Base-by-base conservation (phyloP, 345 rosid species). In the Dovyalis caffra region DNA sequence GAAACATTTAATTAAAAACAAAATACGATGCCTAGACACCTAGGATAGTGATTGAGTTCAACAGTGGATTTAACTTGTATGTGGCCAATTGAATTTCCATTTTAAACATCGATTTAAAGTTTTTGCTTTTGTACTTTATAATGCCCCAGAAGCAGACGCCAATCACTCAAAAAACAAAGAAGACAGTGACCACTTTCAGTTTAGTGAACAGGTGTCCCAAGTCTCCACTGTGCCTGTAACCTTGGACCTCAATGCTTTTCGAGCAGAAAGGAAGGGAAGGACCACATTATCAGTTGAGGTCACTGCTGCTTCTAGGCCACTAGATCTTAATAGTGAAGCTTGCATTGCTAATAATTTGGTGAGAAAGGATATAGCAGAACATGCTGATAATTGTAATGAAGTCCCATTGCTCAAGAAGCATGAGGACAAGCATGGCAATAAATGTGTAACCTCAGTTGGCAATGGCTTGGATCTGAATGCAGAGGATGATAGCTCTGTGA, bases 401-500 rank as follows among this genome's bases (percentile, higher is more conserved):
- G 47, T 56, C 66, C 79, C 76, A 53, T 70, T 81, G 68, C 69
- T 64, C 11, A 66, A 67, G 81, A 85, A 63, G 69, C 77, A 14
- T n/a, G 56, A 62, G 49, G 63, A 68, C 12, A 77, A 79, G 75
- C 51, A 64, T 64, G 70, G 53, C 23, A 68, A 57, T 65, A 73
- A 83, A 68, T 70, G 82, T 80, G 74, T 58, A 47, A 57, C 77
- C 60, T 71, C 86, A 4, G 75, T 26, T 73, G 82, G 82, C 53
- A 72, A 75, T 49, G 87, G 74, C 69, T 78, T 94, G 75, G 88
- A 91, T 77, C 86, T 90, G 29, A 87, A 85, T 51, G 73, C 82
- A 35, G 90, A 86, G 83, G 85, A 87, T 65, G 79, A 79, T 81
- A 89, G 88, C 85, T 86, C 90, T 37, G 69, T 80, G 72, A 86